These are phyloP conservation scores for Aureobasidium sp. DNA, from an alignment of 2,329 filamentous ascomycete genomes.

Conservation along the genomic window DNA sequence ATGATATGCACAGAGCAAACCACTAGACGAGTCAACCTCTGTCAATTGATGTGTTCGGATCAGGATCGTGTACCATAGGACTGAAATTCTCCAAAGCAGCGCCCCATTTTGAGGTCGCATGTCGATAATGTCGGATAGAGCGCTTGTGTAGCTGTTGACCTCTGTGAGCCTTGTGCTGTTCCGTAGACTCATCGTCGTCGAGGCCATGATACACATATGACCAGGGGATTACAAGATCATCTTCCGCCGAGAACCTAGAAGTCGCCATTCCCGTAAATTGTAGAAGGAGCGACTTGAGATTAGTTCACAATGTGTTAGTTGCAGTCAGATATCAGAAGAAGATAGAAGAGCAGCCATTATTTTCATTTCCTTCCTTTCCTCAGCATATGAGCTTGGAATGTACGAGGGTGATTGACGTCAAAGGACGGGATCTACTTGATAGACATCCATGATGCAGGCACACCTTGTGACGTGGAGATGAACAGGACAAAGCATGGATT, in stretches of 20 bases:
- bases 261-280: background rate
- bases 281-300: background rate
- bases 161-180: slow-evolving; percentile 16
- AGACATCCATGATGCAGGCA: background rate
- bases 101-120: slow-evolving; percentile 18
- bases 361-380: background rate
- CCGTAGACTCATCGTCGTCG: slow-evolving; percentile 14
- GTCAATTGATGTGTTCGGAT: background rate
- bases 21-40: background rate
- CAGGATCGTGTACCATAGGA: background rate
- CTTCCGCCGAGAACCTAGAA: background rate
- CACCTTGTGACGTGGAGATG: background rate
- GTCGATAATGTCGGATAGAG: slow-evolving; percentile 15
- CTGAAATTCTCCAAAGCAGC: slow-evolving; percentile 13
- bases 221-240: slow-evolving; percentile 14
- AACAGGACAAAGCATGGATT: background rate
- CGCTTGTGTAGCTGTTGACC: slow-evolving; percentile 13
- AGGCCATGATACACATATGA: background rate
- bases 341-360: background rate
- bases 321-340: background rate
- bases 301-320: background rate
- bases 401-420: background rate
- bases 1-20: slow-evolving; percentile 15
- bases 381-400: background rate
- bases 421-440: background rate